These are phyloP conservation scores for Penicillium lagena DNA, from an alignment of 495 filamentous ascomycete species.

Conservation along the genomic window DNA sequence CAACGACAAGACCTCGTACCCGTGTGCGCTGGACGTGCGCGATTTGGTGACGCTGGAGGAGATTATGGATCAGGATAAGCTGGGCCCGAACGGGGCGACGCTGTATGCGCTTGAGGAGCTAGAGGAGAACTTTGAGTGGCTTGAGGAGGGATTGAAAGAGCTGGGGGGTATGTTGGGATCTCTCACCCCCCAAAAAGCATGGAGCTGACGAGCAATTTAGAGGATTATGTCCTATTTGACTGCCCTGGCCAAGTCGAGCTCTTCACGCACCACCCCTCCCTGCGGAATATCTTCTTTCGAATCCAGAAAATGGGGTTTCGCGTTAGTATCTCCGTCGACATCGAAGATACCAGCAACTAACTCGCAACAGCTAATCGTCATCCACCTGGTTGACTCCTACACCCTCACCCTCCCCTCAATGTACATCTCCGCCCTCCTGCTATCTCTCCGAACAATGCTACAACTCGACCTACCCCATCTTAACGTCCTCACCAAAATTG, in stretches of 20 bases:
- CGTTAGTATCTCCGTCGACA: slow-evolving; percentile 44
- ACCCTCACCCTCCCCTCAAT: slow-evolving; percentile 85
- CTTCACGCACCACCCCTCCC: slow-evolving; percentile 85
- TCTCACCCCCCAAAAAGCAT: background rate
- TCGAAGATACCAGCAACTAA: slow-evolving; percentile 7
- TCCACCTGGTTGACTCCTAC: slow-evolving; percentile 89
- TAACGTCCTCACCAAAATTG: slow-evolving; percentile 96
- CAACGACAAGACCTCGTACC: slow-evolving; percentile 64
- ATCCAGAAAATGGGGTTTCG: slow-evolving; percentile 89
- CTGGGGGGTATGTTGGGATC: slow-evolving; percentile 46
- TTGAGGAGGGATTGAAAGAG: slow-evolving; percentile 70
- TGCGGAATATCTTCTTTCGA: slow-evolving; percentile 84
- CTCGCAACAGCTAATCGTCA: slow-evolving; percentile 65
- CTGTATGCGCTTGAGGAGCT: slow-evolving; percentile 94
- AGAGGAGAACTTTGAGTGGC: slow-evolving; percentile 85
- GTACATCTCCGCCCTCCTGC: slow-evolving; percentile 87
- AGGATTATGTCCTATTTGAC: slow-evolving; percentile 93
- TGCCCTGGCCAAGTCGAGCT: slow-evolving; percentile 96
- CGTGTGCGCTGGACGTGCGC: slow-evolving; percentile 85
- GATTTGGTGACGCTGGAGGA: slow-evolving; percentile 84
- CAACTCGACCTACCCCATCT: slow-evolving; percentile 94
- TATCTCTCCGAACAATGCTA: slow-evolving; percentile 91
- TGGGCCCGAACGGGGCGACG: slow-evolving; percentile 89
- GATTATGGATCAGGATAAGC: slow-evolving; percentile 84
- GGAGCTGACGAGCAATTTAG: slow-evolving; percentile 27